A percentile compares a stretch with the other conserved stretches of the same genome.
phyloP scores from a whole-genome alignment of 2,329 filamentous ascomycete genomes.

The Aspergillus sp. region DNA sequence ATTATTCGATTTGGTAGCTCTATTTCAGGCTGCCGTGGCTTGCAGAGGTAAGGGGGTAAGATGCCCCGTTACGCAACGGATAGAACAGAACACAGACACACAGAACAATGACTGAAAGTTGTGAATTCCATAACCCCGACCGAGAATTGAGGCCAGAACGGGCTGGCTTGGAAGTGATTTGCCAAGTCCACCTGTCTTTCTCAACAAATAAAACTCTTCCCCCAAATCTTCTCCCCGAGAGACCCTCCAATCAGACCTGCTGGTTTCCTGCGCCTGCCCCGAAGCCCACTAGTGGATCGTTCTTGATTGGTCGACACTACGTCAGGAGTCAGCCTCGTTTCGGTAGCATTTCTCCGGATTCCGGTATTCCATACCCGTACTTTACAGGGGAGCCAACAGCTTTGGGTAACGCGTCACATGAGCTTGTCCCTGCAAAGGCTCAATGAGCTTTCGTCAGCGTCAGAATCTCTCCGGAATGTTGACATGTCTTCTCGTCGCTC shows the following conservation, averaged over 20 bases:
- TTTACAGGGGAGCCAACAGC: neutral
- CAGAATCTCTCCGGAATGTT: neutral
- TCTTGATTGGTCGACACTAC: neutral
- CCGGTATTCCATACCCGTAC: neutral
- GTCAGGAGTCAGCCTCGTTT: conserved; percentile 4
- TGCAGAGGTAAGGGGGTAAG: neutral
- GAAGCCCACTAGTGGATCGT: neutral
- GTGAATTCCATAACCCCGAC: neutral
- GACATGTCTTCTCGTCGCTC: neutral
- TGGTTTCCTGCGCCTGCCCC: neutral
- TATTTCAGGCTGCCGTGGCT: neutral
- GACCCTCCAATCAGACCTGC: neutral
- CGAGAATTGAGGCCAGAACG: neutral
- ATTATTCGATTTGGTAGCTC: too few relatives aligned
- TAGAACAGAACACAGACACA: neutral
- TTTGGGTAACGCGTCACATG: conserved; percentile 11
- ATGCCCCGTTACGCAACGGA: neutral
- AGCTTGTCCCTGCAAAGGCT: neutral
- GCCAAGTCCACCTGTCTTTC: neutral
- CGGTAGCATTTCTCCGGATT: neutral
- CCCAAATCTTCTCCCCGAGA: too few relatives aligned
- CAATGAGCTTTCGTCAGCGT: neutral
- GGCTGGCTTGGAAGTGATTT: neutral
- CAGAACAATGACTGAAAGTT: neutral
- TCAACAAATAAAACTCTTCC: neutral